A percentile compares a stretch with the other conserved stretches of the same genome.
phyloP scores from a whole-genome alignment of 2,329 filamentous ascomycete genomes.

The Arthrobotrys iridis region DNA sequence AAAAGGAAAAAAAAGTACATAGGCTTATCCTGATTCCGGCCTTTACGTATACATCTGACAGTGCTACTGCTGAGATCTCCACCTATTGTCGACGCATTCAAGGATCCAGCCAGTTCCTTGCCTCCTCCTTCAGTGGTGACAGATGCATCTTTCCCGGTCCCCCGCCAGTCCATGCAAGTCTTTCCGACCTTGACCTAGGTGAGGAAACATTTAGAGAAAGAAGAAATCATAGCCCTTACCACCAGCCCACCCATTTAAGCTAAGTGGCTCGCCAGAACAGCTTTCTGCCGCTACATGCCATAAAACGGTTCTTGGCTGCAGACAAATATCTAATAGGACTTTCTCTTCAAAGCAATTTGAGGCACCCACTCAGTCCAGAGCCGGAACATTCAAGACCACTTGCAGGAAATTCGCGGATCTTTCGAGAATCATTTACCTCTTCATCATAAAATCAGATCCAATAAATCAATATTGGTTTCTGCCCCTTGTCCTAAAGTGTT shows the following conservation, averaged over 20 bases:
- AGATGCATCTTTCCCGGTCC: slow-evolving; percentile 54
- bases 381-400: slow-evolving; percentile 17
- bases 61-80: slow-evolving; percentile 35
- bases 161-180: slow-evolving; percentile 52
- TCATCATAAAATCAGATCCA: too few relatives aligned
- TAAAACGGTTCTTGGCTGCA: slow-evolving; percentile 55
- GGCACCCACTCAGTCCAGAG: slow-evolving; percentile 23
- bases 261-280: slow-evolving; percentile 42
- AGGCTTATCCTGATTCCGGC: slow-evolving; percentile 35
- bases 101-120: slow-evolving; percentile 39
- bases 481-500: background rate
- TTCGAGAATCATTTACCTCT: slow-evolving; percentile 47
- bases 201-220: slow-evolving; percentile 55
- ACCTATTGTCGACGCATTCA: slow-evolving; percentile 44
- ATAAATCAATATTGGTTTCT: background rate
- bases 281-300: slow-evolving; percentile 52
- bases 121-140: slow-evolving; percentile 47
- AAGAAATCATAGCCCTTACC: slow-evolving; percentile 38
- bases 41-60: background rate
- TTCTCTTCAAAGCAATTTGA: slow-evolving; percentile 34
- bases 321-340: slow-evolving; percentile 30
- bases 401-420: slow-evolving; percentile 40
- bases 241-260: slow-evolving; percentile 42
- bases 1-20: background rate
- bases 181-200: slow-evolving; percentile 50